Conservation (phyloP, 2,329 filamentous ascomycete genomes). For the Xylariaceae sp. region DNA sequence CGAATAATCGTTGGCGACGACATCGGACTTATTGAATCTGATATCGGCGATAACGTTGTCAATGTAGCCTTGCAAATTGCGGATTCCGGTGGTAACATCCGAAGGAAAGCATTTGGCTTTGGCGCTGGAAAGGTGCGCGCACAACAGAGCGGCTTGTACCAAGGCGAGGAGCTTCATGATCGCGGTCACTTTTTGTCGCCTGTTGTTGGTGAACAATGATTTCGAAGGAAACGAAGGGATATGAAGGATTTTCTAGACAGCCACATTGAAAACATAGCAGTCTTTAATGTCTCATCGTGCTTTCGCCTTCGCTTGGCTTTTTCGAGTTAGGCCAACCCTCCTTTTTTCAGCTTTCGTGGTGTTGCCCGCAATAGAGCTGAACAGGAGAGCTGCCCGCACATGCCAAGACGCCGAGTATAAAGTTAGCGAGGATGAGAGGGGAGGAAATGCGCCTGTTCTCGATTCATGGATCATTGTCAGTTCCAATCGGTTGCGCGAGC, state of each 20-base stretch:
- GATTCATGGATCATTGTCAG: too few species aligned
- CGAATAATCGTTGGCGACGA: background rate
- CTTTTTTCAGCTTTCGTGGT: background rate
- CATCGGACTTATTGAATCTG: background rate
- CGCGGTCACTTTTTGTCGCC: background rate
- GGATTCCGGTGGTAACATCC: background rate
- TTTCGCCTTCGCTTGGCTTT: background rate
- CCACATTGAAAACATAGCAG: background rate
- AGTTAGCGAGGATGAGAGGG: too few species aligned
- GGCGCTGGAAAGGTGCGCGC: background rate
- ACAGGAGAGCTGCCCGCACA: background rate
- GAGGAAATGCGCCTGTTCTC: too few species aligned
- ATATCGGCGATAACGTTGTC: background rate
- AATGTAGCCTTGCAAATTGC: background rate
- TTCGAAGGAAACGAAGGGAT: background rate
- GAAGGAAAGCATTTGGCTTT: background rate
- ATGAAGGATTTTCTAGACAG: background rate
- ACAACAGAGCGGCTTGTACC: background rate
- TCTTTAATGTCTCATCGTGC: too few species aligned
- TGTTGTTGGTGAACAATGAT: background rate
- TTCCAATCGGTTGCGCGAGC: too few species aligned
- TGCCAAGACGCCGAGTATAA: background rate
- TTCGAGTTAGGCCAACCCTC: background rate
- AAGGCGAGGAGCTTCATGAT: background rate
- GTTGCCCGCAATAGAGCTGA: background rate